Evolutionary conservation across 495 filamentous ascomycete genomes (phyloP).

Genomic region (Talaromyces stipitatus): DNA sequence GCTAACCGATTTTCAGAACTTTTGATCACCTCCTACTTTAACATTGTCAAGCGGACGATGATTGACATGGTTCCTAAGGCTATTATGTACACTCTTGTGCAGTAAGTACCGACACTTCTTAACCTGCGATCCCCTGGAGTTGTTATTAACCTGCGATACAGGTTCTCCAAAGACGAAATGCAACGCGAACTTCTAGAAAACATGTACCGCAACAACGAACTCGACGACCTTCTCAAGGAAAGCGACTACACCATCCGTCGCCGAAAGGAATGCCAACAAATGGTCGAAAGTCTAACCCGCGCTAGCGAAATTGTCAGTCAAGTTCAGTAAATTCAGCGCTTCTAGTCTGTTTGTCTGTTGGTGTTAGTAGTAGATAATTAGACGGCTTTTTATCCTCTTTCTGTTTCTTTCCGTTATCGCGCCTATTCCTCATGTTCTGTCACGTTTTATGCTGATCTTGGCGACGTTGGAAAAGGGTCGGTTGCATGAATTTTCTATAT

Average conservation of each 20-base stretch:
- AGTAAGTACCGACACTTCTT: slow-evolving; percentile 51
- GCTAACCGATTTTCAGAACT: slow-evolving; percentile 52
- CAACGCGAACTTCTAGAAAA: slow-evolving; percentile 95
- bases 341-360: neutral
- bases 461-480: neutral
- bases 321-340: slow-evolving; percentile 65
- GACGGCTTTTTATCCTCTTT: slow-evolving; percentile 4
- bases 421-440: neutral
- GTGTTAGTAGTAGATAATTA: neutral
- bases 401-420: neutral
- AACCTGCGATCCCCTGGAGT: neutral
- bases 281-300: slow-evolving; percentile 86
- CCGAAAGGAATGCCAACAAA: slow-evolving; percentile 97
- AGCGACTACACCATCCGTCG: slow-evolving; percentile 92
- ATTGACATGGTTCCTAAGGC: slow-evolving; percentile 99
- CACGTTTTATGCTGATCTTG: neutral
- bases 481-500: neutral
- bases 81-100: slow-evolving; percentile 94
- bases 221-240: slow-evolving; percentile 94
- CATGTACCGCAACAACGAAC: slow-evolving; percentile 84
- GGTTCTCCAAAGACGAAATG: slow-evolving; percentile 97
- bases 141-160: slow-evolving; percentile 25
- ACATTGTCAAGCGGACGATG: slow-evolving; percentile 96
- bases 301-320: slow-evolving; percentile 96
- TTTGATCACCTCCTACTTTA: slow-evolving; percentile 93